phyloP scores from a whole-genome alignment of 495 filamentous ascomycete genomes.

The Xylaria curta region DNA sequence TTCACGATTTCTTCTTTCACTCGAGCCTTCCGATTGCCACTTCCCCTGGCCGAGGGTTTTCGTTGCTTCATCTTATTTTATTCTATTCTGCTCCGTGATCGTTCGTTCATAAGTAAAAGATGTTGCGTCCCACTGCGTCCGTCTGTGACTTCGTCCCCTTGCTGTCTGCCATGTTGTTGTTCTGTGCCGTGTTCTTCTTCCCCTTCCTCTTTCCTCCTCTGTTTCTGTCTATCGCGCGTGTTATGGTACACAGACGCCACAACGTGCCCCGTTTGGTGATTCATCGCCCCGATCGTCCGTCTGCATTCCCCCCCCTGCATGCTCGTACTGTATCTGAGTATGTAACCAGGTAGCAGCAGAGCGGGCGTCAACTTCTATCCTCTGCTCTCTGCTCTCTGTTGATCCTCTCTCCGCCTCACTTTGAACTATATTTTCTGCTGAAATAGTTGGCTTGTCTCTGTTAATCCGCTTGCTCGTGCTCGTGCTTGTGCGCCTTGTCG shows the following conservation, averaged over 20 bases:
- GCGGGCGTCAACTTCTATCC: neutral
- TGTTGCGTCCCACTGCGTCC: neutral
- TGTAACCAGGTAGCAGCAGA: neutral
- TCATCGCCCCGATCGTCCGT: neutral
- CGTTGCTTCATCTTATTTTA: neutral
- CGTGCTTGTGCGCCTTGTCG: constrained; percentile 10
- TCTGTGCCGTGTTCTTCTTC: neutral
- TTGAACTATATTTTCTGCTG: neutral
- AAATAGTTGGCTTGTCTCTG: neutral
- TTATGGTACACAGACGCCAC: neutral
- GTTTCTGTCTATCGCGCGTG: neutral
- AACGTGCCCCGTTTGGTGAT: neutral
- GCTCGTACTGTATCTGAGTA: constrained; percentile 1
- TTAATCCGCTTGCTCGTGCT: neutral
- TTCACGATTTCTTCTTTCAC: constrained; percentile 4
- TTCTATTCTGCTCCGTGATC: neutral
- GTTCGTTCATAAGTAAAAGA: neutral
- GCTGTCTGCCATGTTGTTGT: constrained; percentile 1
- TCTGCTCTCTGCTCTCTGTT: neutral
- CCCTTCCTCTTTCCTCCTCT: neutral
- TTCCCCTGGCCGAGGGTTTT: neutral
- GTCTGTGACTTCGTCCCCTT: neutral
- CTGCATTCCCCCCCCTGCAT: neutral
- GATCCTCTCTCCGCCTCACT: neutral
- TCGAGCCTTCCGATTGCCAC: neutral